Base-by-base conservation (phyloP, 371 early-diverging fungal species). In the Capillidium rhysosporum region DNA sequence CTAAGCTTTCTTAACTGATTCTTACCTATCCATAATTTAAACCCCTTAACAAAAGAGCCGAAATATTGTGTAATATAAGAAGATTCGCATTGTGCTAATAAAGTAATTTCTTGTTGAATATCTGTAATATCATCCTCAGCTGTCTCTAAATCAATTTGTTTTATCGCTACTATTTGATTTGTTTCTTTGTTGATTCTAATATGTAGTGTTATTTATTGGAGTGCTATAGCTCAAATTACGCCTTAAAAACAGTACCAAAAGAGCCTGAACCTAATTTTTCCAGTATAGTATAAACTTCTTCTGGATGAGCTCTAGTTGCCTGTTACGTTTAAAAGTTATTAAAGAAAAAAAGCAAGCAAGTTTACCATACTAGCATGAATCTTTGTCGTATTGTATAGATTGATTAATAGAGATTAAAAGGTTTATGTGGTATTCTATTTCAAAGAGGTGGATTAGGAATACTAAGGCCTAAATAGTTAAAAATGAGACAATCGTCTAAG, bases 81-180 rank as follows among this genome's bases (percentile, higher is more conserved):
- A 8, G 91, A 89, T 60, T 92, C 87, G 49, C 92, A 69, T 60
- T 93, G 94, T n/a, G 91, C 86, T 18, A 97, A 71, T 53, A 97
- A 92, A 48, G 76, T 78, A 63, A 95, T 97, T 62, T 97, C 98
- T 63, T 88, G 87, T 61, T 90, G 92, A 61, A 97, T 93, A 68
- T 95, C 98, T 57, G 93, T 94, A 58, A 95, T 92, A 60, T 97
- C 94, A 60, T 95, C 95, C 63, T 95, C 96, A 25, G 92, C 89
- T 58, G 81, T 77, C 63, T 90, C 92, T 25, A 92, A 69, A 60
- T 90, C 89, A 61, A 91, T 89, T 40, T 89, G 78, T 63, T 92
- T 92, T 62, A 92, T 89, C 10, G 93, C 93, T 18, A 92, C 89
- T 4, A 80, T 81, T 54, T 65, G 74, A 56, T 81, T 79, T 18